Percentiles rank a stretch among this genome's conserved stretches.
phyloP scores from a whole-genome alignment of 768 basidiomycete species.

The Calvatia gigantea region DNA sequence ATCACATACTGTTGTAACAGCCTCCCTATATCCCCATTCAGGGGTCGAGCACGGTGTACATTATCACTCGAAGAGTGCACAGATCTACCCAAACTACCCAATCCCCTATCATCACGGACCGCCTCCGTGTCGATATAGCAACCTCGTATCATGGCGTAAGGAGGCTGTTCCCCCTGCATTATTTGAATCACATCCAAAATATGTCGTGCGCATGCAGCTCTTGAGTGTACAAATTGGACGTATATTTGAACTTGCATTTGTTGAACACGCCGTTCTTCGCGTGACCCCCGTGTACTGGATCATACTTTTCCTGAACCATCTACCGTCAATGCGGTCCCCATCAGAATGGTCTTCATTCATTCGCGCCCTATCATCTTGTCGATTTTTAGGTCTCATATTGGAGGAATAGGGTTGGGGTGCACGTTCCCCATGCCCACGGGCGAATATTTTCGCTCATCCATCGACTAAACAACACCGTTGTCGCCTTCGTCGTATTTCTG shows the following conservation, averaged over 20 bases:
- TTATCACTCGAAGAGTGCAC: slow-evolving; percentile 39
- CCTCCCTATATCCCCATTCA: slow-evolving; percentile 33
- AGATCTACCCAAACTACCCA: slow-evolving; percentile 38
- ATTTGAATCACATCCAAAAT: slow-evolving; percentile 33
- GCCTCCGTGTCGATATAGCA: not conserved
- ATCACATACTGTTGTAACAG: slow-evolving; percentile 36
- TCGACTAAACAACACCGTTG: too few species aligned
- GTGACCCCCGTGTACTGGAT: slow-evolving; percentile 37
- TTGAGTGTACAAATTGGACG: slow-evolving; percentile 37
- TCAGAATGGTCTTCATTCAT: too few species aligned
- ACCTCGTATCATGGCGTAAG: slow-evolving; percentile 29
- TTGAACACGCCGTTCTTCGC: slow-evolving; percentile 37
- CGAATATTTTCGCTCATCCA: too few species aligned
- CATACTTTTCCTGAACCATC: slow-evolving; percentile 33
- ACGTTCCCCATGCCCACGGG: too few species aligned
- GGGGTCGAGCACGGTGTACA: slow-evolving; percentile 35
- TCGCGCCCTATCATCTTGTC: too few species aligned
- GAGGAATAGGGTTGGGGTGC: too few species aligned
- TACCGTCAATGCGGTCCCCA: too few species aligned
- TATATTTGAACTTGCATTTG: slow-evolving; percentile 31
- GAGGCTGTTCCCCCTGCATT: slow-evolving; percentile 34
- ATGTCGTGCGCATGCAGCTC: slow-evolving; percentile 37
- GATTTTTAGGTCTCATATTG: too few species aligned
- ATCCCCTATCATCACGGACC: not conserved
- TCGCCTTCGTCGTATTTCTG: too few species aligned